Evolutionary conservation across 202 grass and related monocot genomes (phyloP).

Genomic region (Schoenoplectus triqueter): DNA sequence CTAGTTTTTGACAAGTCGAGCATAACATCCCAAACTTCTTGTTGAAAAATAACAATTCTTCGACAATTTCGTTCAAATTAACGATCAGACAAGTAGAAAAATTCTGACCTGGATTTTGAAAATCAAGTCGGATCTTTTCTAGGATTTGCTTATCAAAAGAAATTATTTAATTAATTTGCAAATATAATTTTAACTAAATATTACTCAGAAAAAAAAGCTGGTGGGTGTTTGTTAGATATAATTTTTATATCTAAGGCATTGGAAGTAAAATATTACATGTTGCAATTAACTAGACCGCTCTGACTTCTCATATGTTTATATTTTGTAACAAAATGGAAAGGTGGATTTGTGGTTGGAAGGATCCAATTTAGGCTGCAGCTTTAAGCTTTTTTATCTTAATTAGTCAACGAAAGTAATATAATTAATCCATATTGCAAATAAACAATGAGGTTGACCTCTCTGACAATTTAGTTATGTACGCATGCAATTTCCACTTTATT

Average conservation of each 20-base stretch:
- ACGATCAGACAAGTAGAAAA: not conserved
- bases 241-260: not conserved
- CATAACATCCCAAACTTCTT: not conserved
- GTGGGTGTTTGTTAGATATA: not conserved
- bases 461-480: not conserved
- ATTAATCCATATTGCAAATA: not conserved
- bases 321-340: not conserved
- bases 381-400: not conserved
- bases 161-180: not conserved
- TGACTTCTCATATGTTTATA: not conserved
- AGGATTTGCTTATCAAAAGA: not conserved
- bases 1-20: not conserved
- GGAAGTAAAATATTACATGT: not conserved
- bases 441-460: not conserved
- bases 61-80: not conserved
- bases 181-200: not conserved
- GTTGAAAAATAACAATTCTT: not conserved
- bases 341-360: not conserved
- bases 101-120: not conserved
- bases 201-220: not conserved
- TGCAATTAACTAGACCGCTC: not conserved
- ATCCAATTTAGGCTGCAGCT: not conserved
- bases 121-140: too few species aligned
- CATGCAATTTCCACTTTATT: not conserved
- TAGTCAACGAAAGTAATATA: not conserved